phyloP scores from a whole-genome alignment of 139 green algal genomes.

The Zygnema cylindricum region DNA sequence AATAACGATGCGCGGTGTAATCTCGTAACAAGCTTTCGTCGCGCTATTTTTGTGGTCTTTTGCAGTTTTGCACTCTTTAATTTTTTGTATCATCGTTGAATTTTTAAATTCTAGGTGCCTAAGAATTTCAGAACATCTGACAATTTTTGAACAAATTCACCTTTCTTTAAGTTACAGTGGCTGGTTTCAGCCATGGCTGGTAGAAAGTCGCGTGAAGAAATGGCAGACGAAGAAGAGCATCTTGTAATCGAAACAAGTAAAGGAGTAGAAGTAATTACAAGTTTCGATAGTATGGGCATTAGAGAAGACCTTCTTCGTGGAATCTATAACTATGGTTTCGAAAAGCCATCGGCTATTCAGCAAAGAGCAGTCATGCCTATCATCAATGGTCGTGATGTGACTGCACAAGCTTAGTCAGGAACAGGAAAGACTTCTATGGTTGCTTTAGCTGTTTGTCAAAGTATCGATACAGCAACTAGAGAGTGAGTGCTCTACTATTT shows the following conservation, averaged over 20 bases:
- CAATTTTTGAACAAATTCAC: too few relatives aligned
- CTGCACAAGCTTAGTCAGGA: slow-evolving; percentile 93
- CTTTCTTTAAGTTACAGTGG: too few relatives aligned
- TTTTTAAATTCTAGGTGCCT: too few relatives aligned
- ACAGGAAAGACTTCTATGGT: slow-evolving; percentile 99
- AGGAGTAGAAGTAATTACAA: slow-evolving; percentile 79
- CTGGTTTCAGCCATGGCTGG: slow-evolving; percentile 38
- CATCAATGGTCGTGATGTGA: slow-evolving; percentile 88
- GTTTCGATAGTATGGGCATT: slow-evolving; percentile 93
- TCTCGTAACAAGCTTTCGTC: too few relatives aligned
- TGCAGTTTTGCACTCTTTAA: too few relatives aligned
- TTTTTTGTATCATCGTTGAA: too few relatives aligned
- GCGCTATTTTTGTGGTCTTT: too few relatives aligned
- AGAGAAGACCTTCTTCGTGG: slow-evolving; percentile 92
- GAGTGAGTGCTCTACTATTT: too few relatives aligned
- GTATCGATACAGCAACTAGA: slow-evolving; percentile 78
- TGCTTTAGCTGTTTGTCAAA: slow-evolving; percentile 85
- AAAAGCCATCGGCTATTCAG: slow-evolving; percentile 98
- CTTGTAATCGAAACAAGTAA: slow-evolving; percentile 73
- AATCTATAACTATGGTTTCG: slow-evolving; percentile 95
- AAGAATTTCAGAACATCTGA: too few relatives aligned
- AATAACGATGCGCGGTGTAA: too few relatives aligned
- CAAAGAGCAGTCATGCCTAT: slow-evolving; percentile 95
- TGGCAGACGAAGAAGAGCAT: slow-evolving; percentile 52
- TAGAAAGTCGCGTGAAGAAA: background rate